Base-by-base conservation (phyloP, 202 grass and related monocot species). In the Alloteropsis angusta region DNA sequence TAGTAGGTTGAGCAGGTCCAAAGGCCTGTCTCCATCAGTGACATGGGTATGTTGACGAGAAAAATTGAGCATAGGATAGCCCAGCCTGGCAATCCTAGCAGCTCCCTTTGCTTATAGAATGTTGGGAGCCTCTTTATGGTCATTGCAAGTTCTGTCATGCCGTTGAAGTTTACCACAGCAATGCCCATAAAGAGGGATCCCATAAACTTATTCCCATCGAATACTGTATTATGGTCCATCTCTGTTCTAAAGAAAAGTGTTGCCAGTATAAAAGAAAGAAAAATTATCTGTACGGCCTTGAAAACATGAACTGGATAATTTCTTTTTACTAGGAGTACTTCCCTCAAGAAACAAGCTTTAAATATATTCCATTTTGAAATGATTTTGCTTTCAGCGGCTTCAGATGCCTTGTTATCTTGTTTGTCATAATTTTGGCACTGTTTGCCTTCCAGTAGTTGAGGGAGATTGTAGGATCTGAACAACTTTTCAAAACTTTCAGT, bases 71-170 rank as follows among this genome's bases (percentile, higher is more conserved):
- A 90, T 88, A 94, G 75, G 65, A 94, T 80, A 43, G 89, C 91
- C 94, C 94, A 97, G 59, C 87, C 91, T 67, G 91, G 94, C 60
- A 97, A 73, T 79, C 50, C 58, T 71, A 97, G 71, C 73, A 94
- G 47, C 57, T 90, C 91, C 47, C 89, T 88, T 80, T 97, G 91
- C 87, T 97, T 97, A 81, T 92, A 97, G 80, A 92, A 94, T 54
- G 82, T 94, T n/a, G 91, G 91, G 35, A 97, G 85, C 43, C 94
- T 82, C 57, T 87, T 94, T 81, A 94, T 81, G 53, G 87, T 97
- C 85, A 94, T 94, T 53, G 83, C 65, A 37, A 92, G 80, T 83
- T 97, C 89, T 30, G 87, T 92, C 94, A 94, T 92, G 30, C 94
- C 89, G 83, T 97, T 97, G 88, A 94, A 97, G 62, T 94, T 97